Evolutionary conservation across 2,329 filamentous ascomycete genomes (phyloP), one percentile per base, ranked within the genome.

Genomic region (Fusarium sp.): DNA sequence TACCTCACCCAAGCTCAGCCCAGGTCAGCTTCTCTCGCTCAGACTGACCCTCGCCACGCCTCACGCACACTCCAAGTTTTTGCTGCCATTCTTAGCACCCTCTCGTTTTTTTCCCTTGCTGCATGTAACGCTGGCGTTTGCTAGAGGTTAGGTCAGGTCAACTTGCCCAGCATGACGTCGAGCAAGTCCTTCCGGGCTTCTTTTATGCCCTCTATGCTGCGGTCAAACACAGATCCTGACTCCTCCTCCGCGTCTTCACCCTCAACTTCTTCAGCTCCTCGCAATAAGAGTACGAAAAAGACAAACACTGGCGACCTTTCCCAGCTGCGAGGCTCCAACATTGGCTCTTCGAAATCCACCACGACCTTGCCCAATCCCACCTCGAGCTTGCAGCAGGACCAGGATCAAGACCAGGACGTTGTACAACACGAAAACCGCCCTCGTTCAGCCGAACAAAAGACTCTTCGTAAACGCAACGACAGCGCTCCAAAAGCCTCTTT

Each of bases 181-280:
- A 77, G 76, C 78, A 81, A 80, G 78, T 80, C 76, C 61, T 73
- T 75, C 68, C 73, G 76, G 71, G 73, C 75, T 49, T 72, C 74
- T 56, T 67, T 74, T 50, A 71, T 79, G 63, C 71, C 75, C 65
- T 72, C 76, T 63, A 73, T 79, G 69, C 58, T 74, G 41, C 71
- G 69, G 40, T 70, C 71, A 59, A 72, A 70, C 52, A 69, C 71
- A 51, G 68, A 73, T 47, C 63, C 71, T 55, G 70, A 73, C 40
- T 66, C 64, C 19, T 61, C 68, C 28, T 53, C 67, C 35, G 31
- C 58, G 32, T 53, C 64, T 43, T 19, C 19, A 19, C 19, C 19
- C 19, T 19, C 19, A 19, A 19, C 19, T 19, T 19, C 19, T 19
- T 50, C 58, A 7, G 52, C 59, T 19, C 45, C 58, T 48, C 69